Conservation (phyloP, 1,284 basidiomycete species). For the Phlebopus sp. region DNA sequence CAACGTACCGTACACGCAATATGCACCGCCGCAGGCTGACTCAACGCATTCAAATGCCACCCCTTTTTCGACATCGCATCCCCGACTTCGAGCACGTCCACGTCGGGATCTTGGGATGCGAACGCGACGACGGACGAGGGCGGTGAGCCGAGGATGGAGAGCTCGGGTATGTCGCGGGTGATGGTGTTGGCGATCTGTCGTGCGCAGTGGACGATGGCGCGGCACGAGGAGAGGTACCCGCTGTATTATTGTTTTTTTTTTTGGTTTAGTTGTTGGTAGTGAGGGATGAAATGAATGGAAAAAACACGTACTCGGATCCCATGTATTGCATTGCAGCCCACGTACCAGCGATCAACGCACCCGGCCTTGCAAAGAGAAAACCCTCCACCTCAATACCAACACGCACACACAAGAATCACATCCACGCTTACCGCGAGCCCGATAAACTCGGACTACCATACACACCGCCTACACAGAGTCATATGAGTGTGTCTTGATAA, state of each 20-base stretch:
- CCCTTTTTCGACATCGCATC: constrained; percentile 84
- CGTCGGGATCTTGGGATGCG: constrained; percentile 53
- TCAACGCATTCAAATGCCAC: constrained; percentile 90
- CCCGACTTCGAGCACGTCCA: constrained; percentile 85
- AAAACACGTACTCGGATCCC: constrained; percentile 66
- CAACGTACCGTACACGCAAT: constrained; percentile 87
- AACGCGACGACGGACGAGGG: constrained; percentile 92
- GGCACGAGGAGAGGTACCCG: constrained; percentile 90
- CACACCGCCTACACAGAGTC: constrained; percentile 54
- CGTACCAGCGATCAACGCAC: constrained; percentile 89
- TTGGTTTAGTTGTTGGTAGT: not conserved
- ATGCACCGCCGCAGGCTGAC: constrained; percentile 81
- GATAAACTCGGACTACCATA: constrained; percentile 86
- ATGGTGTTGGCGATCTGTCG: constrained; percentile 69
- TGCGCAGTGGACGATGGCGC: constrained; percentile 75
- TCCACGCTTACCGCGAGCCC: constrained; percentile 69
- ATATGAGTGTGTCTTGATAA: constrained; percentile 1
- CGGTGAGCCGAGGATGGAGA: constrained; percentile 87
- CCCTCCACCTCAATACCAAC: not conserved
- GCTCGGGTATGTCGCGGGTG: constrained; percentile 66
- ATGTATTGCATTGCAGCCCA: constrained; percentile 97
- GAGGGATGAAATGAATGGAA: constrained; percentile 1
- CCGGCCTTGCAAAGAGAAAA: constrained; percentile 55
- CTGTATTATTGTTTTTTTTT: constrained; percentile 34
- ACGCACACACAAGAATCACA: not conserved